phyloP scores from a whole-genome alignment of 1,284 basidiomycete species.

The Apiotrichum mycotoxinovorans region DNA sequence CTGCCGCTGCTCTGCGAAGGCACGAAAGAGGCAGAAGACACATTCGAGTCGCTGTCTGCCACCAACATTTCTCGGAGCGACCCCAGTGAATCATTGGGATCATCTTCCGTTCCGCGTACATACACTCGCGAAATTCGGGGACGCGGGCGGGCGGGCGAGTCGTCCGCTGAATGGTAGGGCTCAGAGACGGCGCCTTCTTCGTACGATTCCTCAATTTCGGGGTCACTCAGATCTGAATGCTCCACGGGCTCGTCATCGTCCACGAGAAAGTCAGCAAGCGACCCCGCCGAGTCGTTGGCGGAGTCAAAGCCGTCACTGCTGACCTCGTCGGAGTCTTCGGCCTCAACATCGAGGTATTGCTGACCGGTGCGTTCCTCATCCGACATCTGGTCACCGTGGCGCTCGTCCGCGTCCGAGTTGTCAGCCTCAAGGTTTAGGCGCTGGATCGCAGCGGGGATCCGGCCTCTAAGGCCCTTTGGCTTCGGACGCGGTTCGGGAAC shows the following conservation, averaged over 20 bases:
- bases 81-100: background rate
- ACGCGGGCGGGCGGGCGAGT: background rate
- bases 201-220: background rate
- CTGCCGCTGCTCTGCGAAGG: no score
- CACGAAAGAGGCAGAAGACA: no score
- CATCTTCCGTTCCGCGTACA: background rate
- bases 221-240: background rate
- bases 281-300: background rate
- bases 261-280: background rate
- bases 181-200: background rate
- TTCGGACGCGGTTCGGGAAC: background rate
- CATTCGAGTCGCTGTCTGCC: no score
- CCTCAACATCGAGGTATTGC: background rate
- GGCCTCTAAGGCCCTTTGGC: background rate
- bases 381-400: background rate
- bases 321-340: background rate
- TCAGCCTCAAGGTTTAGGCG: background rate
- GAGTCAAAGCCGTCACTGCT: background rate
- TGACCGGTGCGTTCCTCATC: background rate
- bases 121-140: background rate
- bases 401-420: background rate
- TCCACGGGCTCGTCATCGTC: background rate
- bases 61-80: background rate
- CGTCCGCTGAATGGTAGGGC: background rate
- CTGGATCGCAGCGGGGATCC: conserved; percentile 4